Percentiles rank a stretch among this genome's conserved stretches.
phyloP scores from a whole-genome alignment of 2,329 filamentous ascomycete species.

The Xylariales sp. region DNA sequence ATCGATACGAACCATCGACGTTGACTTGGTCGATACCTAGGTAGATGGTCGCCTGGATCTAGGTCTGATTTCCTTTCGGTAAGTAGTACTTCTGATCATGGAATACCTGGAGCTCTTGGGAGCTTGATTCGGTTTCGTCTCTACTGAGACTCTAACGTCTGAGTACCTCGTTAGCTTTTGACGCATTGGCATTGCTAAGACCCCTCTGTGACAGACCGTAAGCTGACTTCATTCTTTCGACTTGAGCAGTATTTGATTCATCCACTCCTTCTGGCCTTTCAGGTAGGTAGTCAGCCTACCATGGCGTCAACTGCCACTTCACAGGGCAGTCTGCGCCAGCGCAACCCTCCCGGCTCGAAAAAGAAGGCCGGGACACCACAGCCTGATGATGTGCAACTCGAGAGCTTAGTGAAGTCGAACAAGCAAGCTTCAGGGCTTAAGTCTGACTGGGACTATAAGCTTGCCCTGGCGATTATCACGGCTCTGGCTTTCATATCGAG shows the following conservation, averaged over 20 bases:
- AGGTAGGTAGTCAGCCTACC: conserved; percentile 3
- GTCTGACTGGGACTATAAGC: conserved; percentile 79
- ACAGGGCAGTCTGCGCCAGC: conserved; percentile 56
- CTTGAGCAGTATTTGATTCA: conserved; percentile 4
- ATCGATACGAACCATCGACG: neutral
- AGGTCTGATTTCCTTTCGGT: too few species aligned
- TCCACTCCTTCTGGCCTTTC: conserved; percentile 6
- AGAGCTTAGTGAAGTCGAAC: conserved; percentile 42
- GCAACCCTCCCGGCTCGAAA: conserved; percentile 45
- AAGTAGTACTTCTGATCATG: too few species aligned
- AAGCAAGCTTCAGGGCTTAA: conserved; percentile 33
- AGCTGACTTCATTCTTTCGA: too few species aligned
- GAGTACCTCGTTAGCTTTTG: neutral
- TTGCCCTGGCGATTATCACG: conserved; percentile 74
- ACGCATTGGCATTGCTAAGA: too few species aligned
- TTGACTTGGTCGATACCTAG: too few species aligned
- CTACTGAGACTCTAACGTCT: too few species aligned
- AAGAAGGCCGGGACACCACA: conserved; percentile 42
- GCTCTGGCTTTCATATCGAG: conserved; percentile 81
- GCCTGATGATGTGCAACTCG: conserved; percentile 42
- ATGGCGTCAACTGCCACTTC: conserved; percentile 25
- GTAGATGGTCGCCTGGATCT: too few species aligned
- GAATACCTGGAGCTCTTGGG: too few species aligned
- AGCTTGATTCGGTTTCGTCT: too few species aligned
- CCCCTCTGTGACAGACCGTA: too few species aligned